Evolutionary conservation across 2,329 filamentous ascomycete species (phyloP), one percentile per base, ranked within the genome.

Genomic region (Macrophomina phaseolina): DNA sequence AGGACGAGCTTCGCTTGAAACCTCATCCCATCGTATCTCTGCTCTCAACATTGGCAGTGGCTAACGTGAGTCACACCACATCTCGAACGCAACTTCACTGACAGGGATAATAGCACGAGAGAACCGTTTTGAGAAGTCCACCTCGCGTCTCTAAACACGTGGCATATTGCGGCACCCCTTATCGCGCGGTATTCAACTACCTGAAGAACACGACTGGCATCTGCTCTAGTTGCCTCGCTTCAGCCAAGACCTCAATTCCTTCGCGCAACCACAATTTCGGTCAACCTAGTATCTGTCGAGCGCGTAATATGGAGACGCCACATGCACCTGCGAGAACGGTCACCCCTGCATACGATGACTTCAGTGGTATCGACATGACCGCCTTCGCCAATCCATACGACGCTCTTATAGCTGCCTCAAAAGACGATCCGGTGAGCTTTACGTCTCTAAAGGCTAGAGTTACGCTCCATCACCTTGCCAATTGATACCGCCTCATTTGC

Each of bases 321-420:
- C 58, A 62, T 16, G 58, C 16, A 23, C 58, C 58, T 51, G 58
- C 58, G 16, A 36, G 58, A 23, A 65, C 63, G 8, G 63, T 65
- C 5, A 65, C 63, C 8, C 63, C 64, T 23, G 53, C 46, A 40
- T 67, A 67, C 55, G 74, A 78, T 69, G 81, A 83, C 68, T 73
- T 82, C 8, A 79, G 76, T 55, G 78, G 78, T 18, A 70, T 78
- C 28, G 74, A 73, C 38, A 23, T 52, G 23, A 73, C 73, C 3
- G 75, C 76, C 48, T 82, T 81, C 51, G 85, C 87, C 74, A 96
- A 95, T 71, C 92, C 92, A 0, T 95, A 94, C 75, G 85, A 91
- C 70, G 87, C 89, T 18, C 80, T 96, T 67, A 91, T 97, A 67
- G 78, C 85, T 49, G 85, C 86, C 9, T 93, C 90, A 74, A 79